Percentiles rank a stretch among this genome's conserved stretches.
These are phyloP conservation scores for Phytophthora meadii DNA, from an alignment of 352 stramenopile genomes.

Conservation along the genomic window DNA sequence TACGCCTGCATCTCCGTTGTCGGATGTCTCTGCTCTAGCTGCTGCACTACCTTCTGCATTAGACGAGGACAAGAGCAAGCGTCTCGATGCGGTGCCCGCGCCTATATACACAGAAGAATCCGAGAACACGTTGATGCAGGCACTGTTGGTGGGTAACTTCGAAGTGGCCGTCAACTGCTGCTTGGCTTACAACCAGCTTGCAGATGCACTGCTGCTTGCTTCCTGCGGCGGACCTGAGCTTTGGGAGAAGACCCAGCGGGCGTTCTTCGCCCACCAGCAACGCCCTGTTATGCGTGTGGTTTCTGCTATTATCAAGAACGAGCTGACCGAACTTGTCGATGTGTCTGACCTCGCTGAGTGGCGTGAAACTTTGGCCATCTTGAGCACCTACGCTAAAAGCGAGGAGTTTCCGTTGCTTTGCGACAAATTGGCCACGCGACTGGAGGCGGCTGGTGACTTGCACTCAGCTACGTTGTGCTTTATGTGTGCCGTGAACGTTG, in stretches of 20 bases:
- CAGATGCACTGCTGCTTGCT: constrained; percentile 95
- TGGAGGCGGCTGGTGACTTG: constrained; percentile 92
- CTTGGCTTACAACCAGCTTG: constrained; percentile 95
- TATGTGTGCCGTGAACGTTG: constrained; percentile 95
- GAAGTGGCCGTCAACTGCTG: constrained; percentile 98
- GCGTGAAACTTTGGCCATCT: constrained; percentile 97
- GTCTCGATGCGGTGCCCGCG: constrained; percentile 62
- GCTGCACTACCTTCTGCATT: constrained; percentile 51
- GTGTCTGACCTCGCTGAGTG: constrained; percentile 94
- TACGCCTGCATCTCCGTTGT: constrained; percentile 46
- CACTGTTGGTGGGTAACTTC: constrained; percentile 98
- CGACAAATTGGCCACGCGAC: constrained; percentile 91
- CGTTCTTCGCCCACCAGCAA: constrained; percentile 93
- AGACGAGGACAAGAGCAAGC: constrained; percentile 79
- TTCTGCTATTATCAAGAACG: constrained; percentile 96
- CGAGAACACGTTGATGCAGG: constrained; percentile 94
- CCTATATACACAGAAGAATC: constrained; percentile 91
- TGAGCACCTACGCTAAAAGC: constrained; percentile 97
- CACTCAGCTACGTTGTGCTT: constrained; percentile 96
- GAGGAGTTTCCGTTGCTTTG: constrained; percentile 97
- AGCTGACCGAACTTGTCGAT: constrained; percentile 86
- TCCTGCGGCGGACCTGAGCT: constrained; percentile 94
- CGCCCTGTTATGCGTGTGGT: constrained; percentile 97
- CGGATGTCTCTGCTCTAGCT: constrained; percentile 56
- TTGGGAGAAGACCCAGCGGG: constrained; percentile 95